These are phyloP conservation scores for Pestalotiopsis sp. DNA, from an alignment of 2,329 filamentous ascomycete genomes.

Conservation along the genomic window DNA sequence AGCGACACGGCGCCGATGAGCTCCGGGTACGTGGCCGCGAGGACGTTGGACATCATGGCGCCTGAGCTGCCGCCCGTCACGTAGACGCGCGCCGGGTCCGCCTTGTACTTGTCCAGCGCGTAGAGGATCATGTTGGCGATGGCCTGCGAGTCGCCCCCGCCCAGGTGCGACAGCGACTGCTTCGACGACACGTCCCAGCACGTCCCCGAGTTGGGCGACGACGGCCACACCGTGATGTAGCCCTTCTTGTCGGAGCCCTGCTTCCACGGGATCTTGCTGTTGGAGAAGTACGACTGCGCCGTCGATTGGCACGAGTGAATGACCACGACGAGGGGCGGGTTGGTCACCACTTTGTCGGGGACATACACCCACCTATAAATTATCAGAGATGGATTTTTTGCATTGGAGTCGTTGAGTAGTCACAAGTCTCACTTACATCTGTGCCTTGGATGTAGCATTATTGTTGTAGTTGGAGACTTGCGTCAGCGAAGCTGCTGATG, in stretches of 20 bases:
- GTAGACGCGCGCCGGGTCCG: conserved; percentile 31
- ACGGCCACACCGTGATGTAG: conserved; percentile 52
- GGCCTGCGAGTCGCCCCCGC: conserved; percentile 37
- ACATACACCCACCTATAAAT: conserved; percentile 34
- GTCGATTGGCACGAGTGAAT: conserved; percentile 40
- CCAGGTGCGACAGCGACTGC: conserved; percentile 33
- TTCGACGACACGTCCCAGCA: conserved; percentile 62
- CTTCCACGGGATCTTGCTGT: conserved; percentile 37
- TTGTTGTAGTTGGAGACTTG: conserved; percentile 36
- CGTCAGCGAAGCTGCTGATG: conserved; percentile 28
- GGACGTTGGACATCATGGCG: conserved; percentile 41
- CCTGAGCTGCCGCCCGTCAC: conserved; percentile 37
- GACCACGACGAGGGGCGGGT: conserved; percentile 36
- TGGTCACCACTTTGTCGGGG: conserved; percentile 35
- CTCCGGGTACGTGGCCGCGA: conserved; percentile 44
- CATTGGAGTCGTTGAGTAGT: conserved; percentile 9
- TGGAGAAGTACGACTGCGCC: conserved; percentile 36
- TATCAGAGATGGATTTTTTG: background rate
- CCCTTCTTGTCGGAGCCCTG: conserved; percentile 35
- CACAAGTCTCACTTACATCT: conserved; percentile 29
- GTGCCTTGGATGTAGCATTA: conserved; percentile 35
- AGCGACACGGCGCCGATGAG: conserved; percentile 39
- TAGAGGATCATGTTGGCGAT: conserved; percentile 40
- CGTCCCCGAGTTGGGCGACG: conserved; percentile 45
- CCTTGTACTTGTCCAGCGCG: conserved; percentile 31